Base-by-base conservation (phyloP, 164 flowering plant species). In the Sextonia rubra region DNA sequence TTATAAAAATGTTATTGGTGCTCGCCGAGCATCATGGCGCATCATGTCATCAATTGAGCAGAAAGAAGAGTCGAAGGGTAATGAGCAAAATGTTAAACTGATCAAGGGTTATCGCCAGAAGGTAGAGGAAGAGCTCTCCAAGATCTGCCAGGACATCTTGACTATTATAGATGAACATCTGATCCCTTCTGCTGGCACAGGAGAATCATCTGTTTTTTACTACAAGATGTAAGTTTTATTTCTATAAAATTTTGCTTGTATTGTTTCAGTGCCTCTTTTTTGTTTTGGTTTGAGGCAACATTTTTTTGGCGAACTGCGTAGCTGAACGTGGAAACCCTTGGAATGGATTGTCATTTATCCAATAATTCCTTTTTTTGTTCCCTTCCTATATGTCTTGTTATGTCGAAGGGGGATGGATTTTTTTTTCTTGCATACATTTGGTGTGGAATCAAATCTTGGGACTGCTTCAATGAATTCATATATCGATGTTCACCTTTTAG, bases 11-110 rank as follows among this genome's bases (percentile, higher is more conserved):
- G 79, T 77, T 9, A 77, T 77, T 68, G 79, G 79, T 64, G 72
- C 79, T 60, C 79, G 79, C 9, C 72, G 79, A 25, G 79, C 79
- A 47, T 77, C 79, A 25, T 77, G 79, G 79, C 75, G 79, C 68
- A 72, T 76, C 70, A 76, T 76, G 78, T 76, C 78, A 3, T 76
- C 78, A 32, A 76, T 76, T 56, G 78, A 76, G 52, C 78, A 76
- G 71, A 76, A 76, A 61, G 78, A 76, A 24, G 78, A 76, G 55
- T 52, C 79, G 0, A 77, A 77, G 29, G 75, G 79, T 26, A 77
- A 77, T 52, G 79, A 77, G 55, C 79, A 77, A 18, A 62, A 77
- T 72, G 79, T 69, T 8, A 77, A 77, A 56, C 62, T 68, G 20
- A 77, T 77, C 64, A 77, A 72, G 79, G 69, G 24, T 24, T 77